These are phyloP conservation scores for Diaporthe helianthi DNA, from an alignment of 2,329 filamentous ascomycete genomes.

Conservation along the genomic window DNA sequence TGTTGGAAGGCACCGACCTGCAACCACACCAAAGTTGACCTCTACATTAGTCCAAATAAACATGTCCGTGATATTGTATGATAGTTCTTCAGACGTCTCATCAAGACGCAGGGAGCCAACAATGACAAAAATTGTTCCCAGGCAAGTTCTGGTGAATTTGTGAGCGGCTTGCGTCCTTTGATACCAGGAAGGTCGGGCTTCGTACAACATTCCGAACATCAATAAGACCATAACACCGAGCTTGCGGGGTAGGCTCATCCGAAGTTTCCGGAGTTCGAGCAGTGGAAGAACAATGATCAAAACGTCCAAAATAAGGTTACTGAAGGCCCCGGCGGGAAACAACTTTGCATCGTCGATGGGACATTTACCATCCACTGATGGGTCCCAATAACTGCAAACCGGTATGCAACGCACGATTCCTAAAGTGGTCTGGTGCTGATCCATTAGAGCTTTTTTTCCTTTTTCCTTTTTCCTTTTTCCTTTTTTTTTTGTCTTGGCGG, in stretches of 20 bases:
- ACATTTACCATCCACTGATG: neutral
- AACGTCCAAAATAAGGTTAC: neutral
- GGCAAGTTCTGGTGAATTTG: neutral
- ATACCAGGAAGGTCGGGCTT: neutral
- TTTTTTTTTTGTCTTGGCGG: too few species aligned
- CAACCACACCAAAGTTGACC: slow-evolving; percentile 13
- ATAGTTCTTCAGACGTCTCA: neutral
- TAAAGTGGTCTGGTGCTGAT: neutral
- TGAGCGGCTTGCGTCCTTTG: neutral
- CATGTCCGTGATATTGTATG: neutral
- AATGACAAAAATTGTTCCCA: neutral
- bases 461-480: too few species aligned
- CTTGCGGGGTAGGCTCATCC: neutral
- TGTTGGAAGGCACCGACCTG: neutral
- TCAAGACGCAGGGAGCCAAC: neutral
- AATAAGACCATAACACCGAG: slow-evolving; percentile 13
- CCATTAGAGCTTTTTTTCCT: neutral
- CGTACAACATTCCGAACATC: neutral
- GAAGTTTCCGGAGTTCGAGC: neutral
- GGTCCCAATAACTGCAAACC: slow-evolving; percentile 7
- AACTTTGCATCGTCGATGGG: slow-evolving; percentile 2
- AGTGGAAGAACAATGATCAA: slow-evolving; percentile 3
- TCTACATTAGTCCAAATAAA: slow-evolving; percentile 16
- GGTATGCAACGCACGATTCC: slow-evolving; percentile 3
- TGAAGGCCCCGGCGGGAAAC: neutral